Base-by-base conservation (phyloP, 306 rosid genomes). In the Cercis canadensis region DNA sequence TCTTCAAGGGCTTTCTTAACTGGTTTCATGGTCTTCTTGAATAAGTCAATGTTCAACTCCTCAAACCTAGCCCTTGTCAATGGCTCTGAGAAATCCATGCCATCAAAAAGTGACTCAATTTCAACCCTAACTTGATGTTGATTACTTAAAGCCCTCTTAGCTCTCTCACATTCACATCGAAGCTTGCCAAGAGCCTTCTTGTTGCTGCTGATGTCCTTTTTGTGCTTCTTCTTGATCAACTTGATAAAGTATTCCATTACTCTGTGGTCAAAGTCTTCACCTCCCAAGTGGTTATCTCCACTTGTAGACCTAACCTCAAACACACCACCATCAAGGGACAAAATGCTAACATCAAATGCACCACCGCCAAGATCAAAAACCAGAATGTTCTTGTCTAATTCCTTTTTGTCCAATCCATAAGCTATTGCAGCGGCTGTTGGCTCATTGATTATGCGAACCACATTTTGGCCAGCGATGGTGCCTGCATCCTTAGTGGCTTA, bases 351-450 rank as follows among this genome's bases (percentile, higher is more conserved):
- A 69, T 82, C 83, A 70, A 82, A 82, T 41, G 86, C 68, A 36
- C 86, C 83, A 19, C 86, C 86, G 13, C 86, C 86, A 57, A 82
- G 86, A 58, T 82, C 86, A 39, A 44, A 82, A 7, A 77, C 80
- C 34, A 82, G 37, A 3, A 73, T 59, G 66, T 74, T 82, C 77
- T 50, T 43, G 50, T 74, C 86, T 7, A 34, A 57, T 4, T 19
- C 82, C 31, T 63, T 77, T 69, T 77, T 67, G 77, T 77, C 82
- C 4, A 68, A 59, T 46, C 80, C 86, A 36, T 73, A 73, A 65
- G 86, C 77, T 9, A 82, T 67, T 11, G 86, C 80, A 1, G 82
- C 77, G 0, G 86, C 82, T 0, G 82, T 77, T 0, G 77, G 82
- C 50, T 82, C 86, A 5, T 77, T 82, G 73, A 77, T 56, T 11